phyloP scores from a whole-genome alignment of 2,329 filamentous ascomycete genomes.

The Pyricularia grisea region DNA sequence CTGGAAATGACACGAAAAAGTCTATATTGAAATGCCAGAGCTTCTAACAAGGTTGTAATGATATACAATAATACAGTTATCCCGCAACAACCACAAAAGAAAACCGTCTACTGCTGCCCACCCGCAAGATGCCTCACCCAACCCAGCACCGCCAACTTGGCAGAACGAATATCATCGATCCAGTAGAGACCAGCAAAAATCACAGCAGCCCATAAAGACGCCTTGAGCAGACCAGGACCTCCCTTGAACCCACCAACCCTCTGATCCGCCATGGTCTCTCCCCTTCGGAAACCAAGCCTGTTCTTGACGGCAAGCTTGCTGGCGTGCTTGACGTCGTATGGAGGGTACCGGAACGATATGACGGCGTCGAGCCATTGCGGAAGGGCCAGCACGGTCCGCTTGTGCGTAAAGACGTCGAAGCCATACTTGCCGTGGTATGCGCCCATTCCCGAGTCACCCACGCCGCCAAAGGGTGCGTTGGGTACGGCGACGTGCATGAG shows the following conservation, averaged over 20 bases:
- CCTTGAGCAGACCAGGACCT: neutral
- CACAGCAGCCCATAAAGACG: neutral
- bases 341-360: neutral
- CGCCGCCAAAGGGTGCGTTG: constrained; percentile 36
- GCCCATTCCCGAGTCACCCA: constrained; percentile 32
- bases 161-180: neutral
- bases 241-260: neutral
- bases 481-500: constrained; percentile 32
- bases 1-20: too few species aligned
- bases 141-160: neutral
- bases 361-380: constrained; percentile 25
- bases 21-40: too few species aligned
- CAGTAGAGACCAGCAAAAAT: neutral
- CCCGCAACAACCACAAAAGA: too few species aligned
- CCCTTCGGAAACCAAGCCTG: neutral
- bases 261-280: constrained; percentile 2
- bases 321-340: neutral
- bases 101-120: neutral
- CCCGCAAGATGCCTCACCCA: neutral
- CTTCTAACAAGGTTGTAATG: too few species aligned
- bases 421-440: constrained; percentile 29
- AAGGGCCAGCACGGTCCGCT: constrained; percentile 24
- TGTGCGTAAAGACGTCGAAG: constrained; percentile 32
- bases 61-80: too few species aligned
- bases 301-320: neutral